Percentiles rank a stretch among this genome's conserved stretches.
Conservation (phyloP, 2,329 filamentous ascomycete genomes). For the Xylaria sp. region DNA sequence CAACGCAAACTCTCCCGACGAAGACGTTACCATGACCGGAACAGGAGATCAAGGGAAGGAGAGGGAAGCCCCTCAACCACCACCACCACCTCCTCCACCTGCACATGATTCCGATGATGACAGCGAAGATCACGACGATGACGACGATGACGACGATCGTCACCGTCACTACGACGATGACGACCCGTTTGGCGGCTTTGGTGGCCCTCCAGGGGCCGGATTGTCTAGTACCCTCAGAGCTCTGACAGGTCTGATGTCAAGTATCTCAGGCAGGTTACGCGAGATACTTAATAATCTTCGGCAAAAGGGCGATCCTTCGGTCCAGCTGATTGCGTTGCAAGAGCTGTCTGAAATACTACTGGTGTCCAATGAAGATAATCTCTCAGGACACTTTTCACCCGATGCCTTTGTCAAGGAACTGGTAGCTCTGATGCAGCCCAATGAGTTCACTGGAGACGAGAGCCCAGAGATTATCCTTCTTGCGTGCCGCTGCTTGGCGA, state of each 20-base stretch:
- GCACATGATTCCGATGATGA: constrained; percentile 55
- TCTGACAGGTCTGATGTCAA: constrained; percentile 90
- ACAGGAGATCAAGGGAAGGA: constrained; percentile 66
- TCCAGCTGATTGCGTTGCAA: constrained; percentile 91
- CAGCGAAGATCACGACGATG: constrained; percentile 57
- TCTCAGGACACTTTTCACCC: constrained; percentile 93
- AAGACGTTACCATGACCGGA: constrained; percentile 78
- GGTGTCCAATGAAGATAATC: constrained; percentile 95
- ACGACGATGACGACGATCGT: constrained; percentile 63
- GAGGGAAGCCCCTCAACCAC: constrained; percentile 51
- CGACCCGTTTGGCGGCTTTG: constrained; percentile 73
- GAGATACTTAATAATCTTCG: constrained; percentile 80
- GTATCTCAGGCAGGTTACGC: constrained; percentile 81
- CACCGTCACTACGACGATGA: constrained; percentile 73
- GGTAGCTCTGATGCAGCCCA: constrained; percentile 89
- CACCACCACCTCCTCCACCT: constrained; percentile 57
- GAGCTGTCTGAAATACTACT: constrained; percentile 93
- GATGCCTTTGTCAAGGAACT: constrained; percentile 96
- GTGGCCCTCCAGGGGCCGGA: constrained; percentile 71
- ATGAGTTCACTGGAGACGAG: constrained; percentile 82
- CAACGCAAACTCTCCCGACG: constrained; percentile 60
- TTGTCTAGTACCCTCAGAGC: constrained; percentile 86
- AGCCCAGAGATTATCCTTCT: constrained; percentile 98
- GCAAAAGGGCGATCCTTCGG: constrained; percentile 84
- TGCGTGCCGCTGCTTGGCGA: constrained; percentile 93